Evolutionary conservation across 2,329 filamentous ascomycete species (phyloP).

Genomic region (Ceratocystis cubensis): DNA sequence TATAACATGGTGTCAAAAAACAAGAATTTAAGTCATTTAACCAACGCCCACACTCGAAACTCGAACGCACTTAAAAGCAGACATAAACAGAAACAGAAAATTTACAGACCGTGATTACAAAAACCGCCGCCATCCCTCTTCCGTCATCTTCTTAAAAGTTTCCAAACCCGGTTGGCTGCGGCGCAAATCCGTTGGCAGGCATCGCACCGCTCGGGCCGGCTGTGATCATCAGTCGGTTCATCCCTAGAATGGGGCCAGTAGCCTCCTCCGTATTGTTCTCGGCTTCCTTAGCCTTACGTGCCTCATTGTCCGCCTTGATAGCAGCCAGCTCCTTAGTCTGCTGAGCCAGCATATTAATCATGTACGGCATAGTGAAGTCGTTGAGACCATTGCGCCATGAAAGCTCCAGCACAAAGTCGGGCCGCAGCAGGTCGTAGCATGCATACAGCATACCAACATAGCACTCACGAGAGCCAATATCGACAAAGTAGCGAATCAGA

Average conservation of each 20-base stretch:
- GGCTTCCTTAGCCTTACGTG: conserved; percentile 65
- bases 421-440: conserved; percentile 91
- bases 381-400: conserved; percentile 91
- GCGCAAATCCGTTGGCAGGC: conserved; percentile 77
- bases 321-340: conserved; percentile 74
- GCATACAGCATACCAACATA: conserved; percentile 99
- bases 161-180: conserved; percentile 72
- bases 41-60: conserved; percentile 5
- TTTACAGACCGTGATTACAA: conserved; percentile 13
- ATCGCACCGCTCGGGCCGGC: conserved; percentile 56
- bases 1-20: neutral
- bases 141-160: conserved; percentile 32
- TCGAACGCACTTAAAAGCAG: neutral
- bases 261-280: conserved; percentile 75
- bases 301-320: conserved; percentile 92
- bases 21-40: neutral
- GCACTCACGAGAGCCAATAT: conserved; percentile 97
- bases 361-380: conserved; percentile 99
- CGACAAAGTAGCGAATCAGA: conserved; percentile 91
- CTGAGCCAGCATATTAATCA: conserved; percentile 95
- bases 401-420: conserved; percentile 85
- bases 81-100: conserved; percentile 15
- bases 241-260: conserved; percentile 83
- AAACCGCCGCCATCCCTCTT: conserved; percentile 10
- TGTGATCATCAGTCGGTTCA: conserved; percentile 84